A percentile compares a stretch with the other conserved stretches of the same genome.
Evolutionary conservation across 2,329 filamentous ascomycete genomes (phyloP).

Genomic region (Penicillium corylophilum): DNA sequence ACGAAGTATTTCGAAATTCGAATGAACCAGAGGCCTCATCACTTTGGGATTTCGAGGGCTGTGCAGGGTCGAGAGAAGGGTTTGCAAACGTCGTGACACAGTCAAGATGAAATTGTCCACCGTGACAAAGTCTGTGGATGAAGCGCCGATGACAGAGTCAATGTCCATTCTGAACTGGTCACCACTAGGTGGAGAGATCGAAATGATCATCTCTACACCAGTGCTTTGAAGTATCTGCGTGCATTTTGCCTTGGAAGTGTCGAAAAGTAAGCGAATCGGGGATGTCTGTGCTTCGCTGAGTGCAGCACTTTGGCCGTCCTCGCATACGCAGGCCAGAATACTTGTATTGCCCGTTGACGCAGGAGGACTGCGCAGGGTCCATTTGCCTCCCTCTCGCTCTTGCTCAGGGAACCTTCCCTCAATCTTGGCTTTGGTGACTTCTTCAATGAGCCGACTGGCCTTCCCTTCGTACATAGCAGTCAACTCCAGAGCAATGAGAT

Average conservation of each 20-base stretch:
- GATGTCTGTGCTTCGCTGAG: slow-evolving; percentile 52
- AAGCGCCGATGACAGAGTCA: slow-evolving; percentile 66
- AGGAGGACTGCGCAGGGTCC: slow-evolving; percentile 72
- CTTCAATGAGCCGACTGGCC: slow-evolving; percentile 74
- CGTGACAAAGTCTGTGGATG: slow-evolving; percentile 72
- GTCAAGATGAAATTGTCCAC: slow-evolving; percentile 71
- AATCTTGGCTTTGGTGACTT: slow-evolving; percentile 80
- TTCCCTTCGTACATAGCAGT: slow-evolving; percentile 76
- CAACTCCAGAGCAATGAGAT: slow-evolving; percentile 68
- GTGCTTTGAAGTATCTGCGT: slow-evolving; percentile 31
- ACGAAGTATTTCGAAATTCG: slow-evolving; percentile 74
- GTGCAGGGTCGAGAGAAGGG: slow-evolving; percentile 69
- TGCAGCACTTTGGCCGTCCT: slow-evolving; percentile 41
- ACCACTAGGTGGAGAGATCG: slow-evolving; percentile 67
- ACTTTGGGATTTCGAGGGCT: slow-evolving; percentile 52
- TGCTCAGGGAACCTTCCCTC: slow-evolving; percentile 79
- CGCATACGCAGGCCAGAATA: slow-evolving; percentile 49
- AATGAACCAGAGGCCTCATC: slow-evolving; percentile 67
- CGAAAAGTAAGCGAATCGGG: slow-evolving; percentile 38
- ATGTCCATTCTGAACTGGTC: slow-evolving; percentile 58
- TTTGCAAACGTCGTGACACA: slow-evolving; percentile 70
- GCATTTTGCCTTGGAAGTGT: slow-evolving; percentile 31
- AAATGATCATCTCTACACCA: slow-evolving; percentile 55
- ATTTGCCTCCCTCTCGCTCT: slow-evolving; percentile 78
- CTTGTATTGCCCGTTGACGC: slow-evolving; percentile 57